Evolutionary conservation across 2,329 filamentous ascomycete genomes (phyloP).

Genomic region (Fusarium begoniae): DNA sequence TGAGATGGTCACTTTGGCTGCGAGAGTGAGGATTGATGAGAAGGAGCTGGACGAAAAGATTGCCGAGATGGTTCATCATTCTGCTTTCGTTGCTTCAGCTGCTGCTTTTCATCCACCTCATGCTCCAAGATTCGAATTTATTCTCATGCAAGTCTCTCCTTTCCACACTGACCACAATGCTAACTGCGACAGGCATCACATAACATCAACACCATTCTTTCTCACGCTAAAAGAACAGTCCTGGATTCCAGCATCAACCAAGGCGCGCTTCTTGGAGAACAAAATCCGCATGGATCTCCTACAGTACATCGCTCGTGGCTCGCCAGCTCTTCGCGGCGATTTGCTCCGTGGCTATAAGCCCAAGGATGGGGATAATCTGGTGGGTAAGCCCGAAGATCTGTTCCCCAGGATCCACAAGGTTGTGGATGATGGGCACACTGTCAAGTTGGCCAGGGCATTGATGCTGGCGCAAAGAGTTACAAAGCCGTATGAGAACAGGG

Average conservation of each 20-base stretch:
- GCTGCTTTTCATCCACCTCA: constrained; percentile 73
- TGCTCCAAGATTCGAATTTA: constrained; percentile 82
- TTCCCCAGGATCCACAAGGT: constrained; percentile 57
- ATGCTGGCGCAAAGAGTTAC: constrained; percentile 68
- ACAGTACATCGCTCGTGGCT: constrained; percentile 75
- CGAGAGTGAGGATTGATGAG: constrained; percentile 64
- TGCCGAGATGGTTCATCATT: constrained; percentile 74
- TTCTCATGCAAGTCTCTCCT: constrained; percentile 60
- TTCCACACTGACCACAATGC: neutral
- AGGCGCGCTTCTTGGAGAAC: constrained; percentile 79
- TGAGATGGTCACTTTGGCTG: constrained; percentile 69
- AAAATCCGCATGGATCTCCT: constrained; percentile 80
- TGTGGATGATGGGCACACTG: constrained; percentile 82
- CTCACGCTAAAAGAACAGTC: constrained; percentile 68
- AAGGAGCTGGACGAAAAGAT: constrained; percentile 65
- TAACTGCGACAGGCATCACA: constrained; percentile 69
- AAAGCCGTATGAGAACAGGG: constrained; percentile 53
- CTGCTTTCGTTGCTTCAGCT: constrained; percentile 58
- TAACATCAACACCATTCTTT: constrained; percentile 79
- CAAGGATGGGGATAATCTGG: constrained; percentile 55
- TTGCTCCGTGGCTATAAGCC: constrained; percentile 70
- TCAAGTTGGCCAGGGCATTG: constrained; percentile 78
- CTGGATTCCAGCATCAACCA: constrained; percentile 69
- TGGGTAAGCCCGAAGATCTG: constrained; percentile 58
- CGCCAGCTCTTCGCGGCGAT: constrained; percentile 66